Evolutionary conservation across 73 alveolate species (phyloP), one percentile per base, ranked within the genome.

Genomic region (Urostyla sp.): DNA sequence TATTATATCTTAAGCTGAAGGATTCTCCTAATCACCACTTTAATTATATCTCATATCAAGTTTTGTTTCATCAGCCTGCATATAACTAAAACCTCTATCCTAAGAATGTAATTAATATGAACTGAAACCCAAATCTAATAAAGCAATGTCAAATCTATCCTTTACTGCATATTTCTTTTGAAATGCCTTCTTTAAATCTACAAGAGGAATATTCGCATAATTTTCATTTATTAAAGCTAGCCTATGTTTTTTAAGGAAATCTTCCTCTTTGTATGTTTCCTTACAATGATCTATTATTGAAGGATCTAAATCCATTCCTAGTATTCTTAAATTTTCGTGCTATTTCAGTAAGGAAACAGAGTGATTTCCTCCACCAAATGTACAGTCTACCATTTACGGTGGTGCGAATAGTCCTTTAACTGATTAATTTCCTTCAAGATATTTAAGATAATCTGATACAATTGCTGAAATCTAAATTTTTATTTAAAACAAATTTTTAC

Each of bases 311-410:
- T 66, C 80, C 4, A 11, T 4, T 44, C 80, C 80, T 21, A 66
- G 49, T 6, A 66, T 11, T 44, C 30, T 37, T 8, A 66, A 44
- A n/a, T 18, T 15, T 2, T 44, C 21, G 28, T 66, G 46, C 24
- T 66, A 40, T 16, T 15, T n/a, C 20, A 66, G 30, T 40, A 66
- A 40, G 4, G 80, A 63, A 20, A 66, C 80, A 11, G 80, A 66
- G 24, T 66, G 80, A 45, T 66, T 66, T 6, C 80, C 80, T 4
- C 80, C 80, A 24, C 80, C 80, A 45, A 66, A 66, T 2, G 80
- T 66, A 15, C 80, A 10, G 28, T 66, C 80, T 21, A 66, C 28
- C 59, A 66, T 43, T 23, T 43, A 24, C 13, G 10, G 16, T 16
- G 16, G 20, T 40, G 52, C n/a, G n/a, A n/a, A n/a, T n/a, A n/a